Evolutionary conservation across 345 rosid species (phyloP).

Genomic region (Boechera stricta): DNA sequence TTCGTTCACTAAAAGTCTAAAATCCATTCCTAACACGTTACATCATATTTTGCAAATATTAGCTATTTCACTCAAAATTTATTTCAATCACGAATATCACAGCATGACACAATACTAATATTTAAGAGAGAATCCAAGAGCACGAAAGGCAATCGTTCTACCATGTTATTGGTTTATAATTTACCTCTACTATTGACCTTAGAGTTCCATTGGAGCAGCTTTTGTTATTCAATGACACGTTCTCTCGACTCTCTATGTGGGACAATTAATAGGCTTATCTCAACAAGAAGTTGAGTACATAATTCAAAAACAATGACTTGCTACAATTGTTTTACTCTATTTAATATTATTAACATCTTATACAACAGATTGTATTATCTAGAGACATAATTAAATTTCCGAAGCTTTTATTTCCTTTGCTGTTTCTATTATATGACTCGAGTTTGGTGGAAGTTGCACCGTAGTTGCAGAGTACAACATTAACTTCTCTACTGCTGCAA

Average conservation of each 20-base stretch:
- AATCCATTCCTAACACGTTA: too few species aligned
- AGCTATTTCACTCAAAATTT: neutral
- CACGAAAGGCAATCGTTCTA: conserved; percentile 10
- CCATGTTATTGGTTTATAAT: conserved; percentile 1
- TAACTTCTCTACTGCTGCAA: conserved; percentile 12
- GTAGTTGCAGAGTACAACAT: conserved; percentile 15
- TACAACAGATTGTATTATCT: neutral
- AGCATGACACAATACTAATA: neutral
- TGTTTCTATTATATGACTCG: neutral
- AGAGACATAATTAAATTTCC: neutral
- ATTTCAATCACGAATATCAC: neutral
- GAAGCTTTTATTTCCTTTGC: neutral
- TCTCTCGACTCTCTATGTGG: conserved; percentile 12
- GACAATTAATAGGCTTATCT: conserved; percentile 18
- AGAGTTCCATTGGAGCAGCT: conserved; percentile 14
- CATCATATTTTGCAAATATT: too few species aligned
- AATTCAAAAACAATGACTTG: neutral
- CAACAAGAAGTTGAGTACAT: conserved; percentile 27
- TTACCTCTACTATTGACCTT: neutral
- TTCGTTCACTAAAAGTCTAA: too few species aligned
- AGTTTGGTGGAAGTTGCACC: conserved; percentile 39
- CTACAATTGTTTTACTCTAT: neutral
- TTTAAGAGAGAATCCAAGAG: neutral
- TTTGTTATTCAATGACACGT: conserved; percentile 9
- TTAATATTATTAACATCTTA: neutral